Base-by-base conservation (phyloP, 192 early-diverging fungal genomes). In the Spinellus fusiger region DNA sequence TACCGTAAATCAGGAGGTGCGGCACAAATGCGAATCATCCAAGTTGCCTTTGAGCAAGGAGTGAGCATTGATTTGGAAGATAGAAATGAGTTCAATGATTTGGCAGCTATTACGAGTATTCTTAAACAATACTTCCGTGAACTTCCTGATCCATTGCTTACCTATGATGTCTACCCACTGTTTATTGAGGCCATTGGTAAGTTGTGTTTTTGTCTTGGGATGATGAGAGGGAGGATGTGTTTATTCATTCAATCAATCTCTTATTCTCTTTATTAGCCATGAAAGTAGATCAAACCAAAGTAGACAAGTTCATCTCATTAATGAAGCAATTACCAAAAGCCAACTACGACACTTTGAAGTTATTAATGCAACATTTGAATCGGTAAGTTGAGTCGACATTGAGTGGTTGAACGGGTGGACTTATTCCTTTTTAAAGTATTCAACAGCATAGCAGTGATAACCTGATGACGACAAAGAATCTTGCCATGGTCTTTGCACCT, bases 401-500 rank as follows among this genome's bases (percentile, higher is more conserved):
- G 49, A 10, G 6, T 50, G 49, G 9, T 50, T 27, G 6, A 22
- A 38, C n/a, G n/a, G n/a, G n/a, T n/a, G n/a, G 12, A 15, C 12
- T 18, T 20, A 33, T 57, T 47, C 28, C 58, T 33, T 61, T 59
- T 37, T 37, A 12, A 61, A 66, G 83, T 16, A 86, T 98, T 8
- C 73, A 80, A 3, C 51, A 81, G 31, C 58, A 78, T 25, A 76
- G 80, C 32, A 62, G 66, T 32, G 71, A 80, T 25, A 98, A 98
- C 71, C 80, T 90, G 55, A 98, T 98, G 96, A 86, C 82, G 4
- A 70, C 91, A 37, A 91, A 94, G 69, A 98, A 97, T 54, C 69
- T 98, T 52, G 84, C 92, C 22, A 93, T 96, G 33, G 92, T 98
- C 26, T 96, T 98, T 87, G 94, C 87, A 4, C 93, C 92, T 10